These are phyloP conservation scores for Colletotrichum melonis DNA, from an alignment of 2,329 filamentous ascomycete genomes.

Conservation along the genomic window DNA sequence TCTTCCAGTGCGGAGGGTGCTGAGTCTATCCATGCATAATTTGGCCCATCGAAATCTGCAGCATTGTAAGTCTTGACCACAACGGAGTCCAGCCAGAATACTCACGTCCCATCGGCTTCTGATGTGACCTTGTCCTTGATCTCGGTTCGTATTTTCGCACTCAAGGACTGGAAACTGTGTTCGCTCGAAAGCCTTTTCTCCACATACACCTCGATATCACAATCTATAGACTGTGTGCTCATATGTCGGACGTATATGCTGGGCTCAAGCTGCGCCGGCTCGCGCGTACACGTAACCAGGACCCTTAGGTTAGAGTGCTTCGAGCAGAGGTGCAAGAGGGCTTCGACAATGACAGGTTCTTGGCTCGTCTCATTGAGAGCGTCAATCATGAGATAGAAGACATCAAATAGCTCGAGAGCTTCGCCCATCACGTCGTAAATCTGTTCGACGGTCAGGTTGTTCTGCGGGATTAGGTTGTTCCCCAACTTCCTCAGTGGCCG, in stretches of 20 bases:
- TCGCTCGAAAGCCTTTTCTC: conserved; percentile 36
- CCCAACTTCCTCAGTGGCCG: conserved; percentile 29
- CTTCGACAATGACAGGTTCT: conserved; percentile 31
- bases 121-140: conserved; percentile 37
- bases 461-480: conserved; percentile 37
- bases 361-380: conserved; percentile 40
- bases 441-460: conserved; percentile 35
- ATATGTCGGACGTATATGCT: conserved; percentile 36
- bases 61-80: background rate
- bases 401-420: conserved; percentile 23
- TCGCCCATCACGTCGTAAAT: conserved; percentile 32
- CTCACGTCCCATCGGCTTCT: conserved; percentile 41
- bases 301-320: conserved; percentile 36
- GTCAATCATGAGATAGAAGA: conserved; percentile 39
- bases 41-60: conserved; percentile 44
- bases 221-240: conserved; percentile 32
- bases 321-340: conserved; percentile 35
- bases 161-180: conserved; percentile 35
- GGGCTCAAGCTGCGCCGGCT: conserved; percentile 15
- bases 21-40: conserved; percentile 42
- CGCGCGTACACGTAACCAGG: conserved; percentile 38
- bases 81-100: background rate
- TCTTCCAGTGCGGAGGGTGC: conserved; percentile 38
- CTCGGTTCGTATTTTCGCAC: conserved; percentile 37
- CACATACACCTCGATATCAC: conserved; percentile 41